phyloP scores from a whole-genome alignment of 768 basidiomycete genomes.

The Leccinum boreale region DNA sequence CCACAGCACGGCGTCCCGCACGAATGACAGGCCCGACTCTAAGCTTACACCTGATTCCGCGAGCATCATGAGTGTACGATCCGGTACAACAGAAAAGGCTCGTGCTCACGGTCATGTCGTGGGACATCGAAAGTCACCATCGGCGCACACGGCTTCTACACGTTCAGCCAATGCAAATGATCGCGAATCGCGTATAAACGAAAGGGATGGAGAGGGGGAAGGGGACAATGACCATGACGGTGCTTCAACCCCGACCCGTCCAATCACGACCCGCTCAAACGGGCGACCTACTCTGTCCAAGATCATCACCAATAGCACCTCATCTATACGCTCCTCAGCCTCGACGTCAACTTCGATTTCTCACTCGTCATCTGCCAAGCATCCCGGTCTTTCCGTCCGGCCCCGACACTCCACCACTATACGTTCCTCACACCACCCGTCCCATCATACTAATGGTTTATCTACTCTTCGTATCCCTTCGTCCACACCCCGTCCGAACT shows the following conservation, averaged over 20 bases:
- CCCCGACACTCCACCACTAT: conserved; percentile 21
- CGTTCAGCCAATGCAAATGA: conserved; percentile 1
- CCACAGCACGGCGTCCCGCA: conserved; percentile 25
- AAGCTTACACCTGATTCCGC: conserved; percentile 58
- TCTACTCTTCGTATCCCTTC: conserved; percentile 33
- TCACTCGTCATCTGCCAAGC: conserved; percentile 15
- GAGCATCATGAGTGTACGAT: conserved; percentile 25
- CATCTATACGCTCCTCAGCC: conserved; percentile 22
- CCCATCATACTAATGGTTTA: conserved; percentile 21
- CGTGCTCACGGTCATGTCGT: conserved; percentile 12
- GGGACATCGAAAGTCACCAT: conserved; percentile 24
- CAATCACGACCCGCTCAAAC: conserved; percentile 9
- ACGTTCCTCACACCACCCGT: conserved; percentile 24
- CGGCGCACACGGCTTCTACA: conserved; percentile 8
- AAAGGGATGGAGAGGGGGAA: conserved; percentile 6
- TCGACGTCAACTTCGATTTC: conserved; percentile 8
- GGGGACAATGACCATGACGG: conserved; percentile 11
- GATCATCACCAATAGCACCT: conserved; percentile 24
- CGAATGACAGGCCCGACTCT: conserved; percentile 59
- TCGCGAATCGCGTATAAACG: not conserved
- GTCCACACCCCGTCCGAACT: conserved; percentile 21
- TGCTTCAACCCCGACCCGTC: conserved; percentile 15
- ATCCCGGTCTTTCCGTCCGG: conserved; percentile 13
- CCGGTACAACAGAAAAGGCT: conserved; percentile 24
- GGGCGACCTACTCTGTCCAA: conserved; percentile 26